Conservation (phyloP, 2,329 filamentous ascomycete species). For the Cercospora nicotianae region DNA sequence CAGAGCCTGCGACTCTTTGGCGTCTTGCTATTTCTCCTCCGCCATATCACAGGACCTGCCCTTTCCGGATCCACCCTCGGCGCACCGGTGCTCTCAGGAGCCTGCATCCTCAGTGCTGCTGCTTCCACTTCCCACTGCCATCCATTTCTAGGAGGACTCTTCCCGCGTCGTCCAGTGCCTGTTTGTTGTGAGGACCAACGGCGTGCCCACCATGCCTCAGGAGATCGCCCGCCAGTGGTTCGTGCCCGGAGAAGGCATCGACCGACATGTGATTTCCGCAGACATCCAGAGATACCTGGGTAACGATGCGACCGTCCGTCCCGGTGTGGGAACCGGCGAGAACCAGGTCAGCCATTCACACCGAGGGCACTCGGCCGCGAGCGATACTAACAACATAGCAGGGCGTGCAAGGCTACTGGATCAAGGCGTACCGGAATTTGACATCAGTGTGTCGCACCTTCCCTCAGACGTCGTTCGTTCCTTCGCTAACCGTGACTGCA, state of each 20-base stretch:
- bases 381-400: constrained; percentile 28
- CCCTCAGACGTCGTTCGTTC: too few species aligned
- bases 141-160: constrained; percentile 8
- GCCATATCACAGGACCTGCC: constrained; percentile 10
- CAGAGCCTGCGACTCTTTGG: constrained; percentile 20
- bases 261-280: constrained; percentile 53
- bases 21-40: constrained; percentile 18
- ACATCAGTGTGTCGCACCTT: constrained; percentile 45
- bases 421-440: constrained; percentile 53
- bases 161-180: not conserved
- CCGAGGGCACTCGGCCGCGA: constrained; percentile 22
- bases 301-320: constrained; percentile 52
- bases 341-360: constrained; percentile 43
- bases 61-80: constrained; percentile 4
- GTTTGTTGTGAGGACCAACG: constrained; percentile 5
- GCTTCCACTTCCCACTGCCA: not conserved
- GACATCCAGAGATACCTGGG: constrained; percentile 55
- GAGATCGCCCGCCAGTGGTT: constrained; percentile 50
- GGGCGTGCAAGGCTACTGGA: constrained; percentile 53
- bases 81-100: constrained; percentile 7
- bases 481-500: constrained; percentile 28
- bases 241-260: constrained; percentile 52
- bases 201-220: constrained; percentile 33
- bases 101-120: constrained; percentile 3
- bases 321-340: constrained; percentile 48